These are phyloP conservation scores for Stagonosporopsis rhizophila DNA, from an alignment of 2,329 filamentous ascomycete genomes.

Conservation along the genomic window DNA sequence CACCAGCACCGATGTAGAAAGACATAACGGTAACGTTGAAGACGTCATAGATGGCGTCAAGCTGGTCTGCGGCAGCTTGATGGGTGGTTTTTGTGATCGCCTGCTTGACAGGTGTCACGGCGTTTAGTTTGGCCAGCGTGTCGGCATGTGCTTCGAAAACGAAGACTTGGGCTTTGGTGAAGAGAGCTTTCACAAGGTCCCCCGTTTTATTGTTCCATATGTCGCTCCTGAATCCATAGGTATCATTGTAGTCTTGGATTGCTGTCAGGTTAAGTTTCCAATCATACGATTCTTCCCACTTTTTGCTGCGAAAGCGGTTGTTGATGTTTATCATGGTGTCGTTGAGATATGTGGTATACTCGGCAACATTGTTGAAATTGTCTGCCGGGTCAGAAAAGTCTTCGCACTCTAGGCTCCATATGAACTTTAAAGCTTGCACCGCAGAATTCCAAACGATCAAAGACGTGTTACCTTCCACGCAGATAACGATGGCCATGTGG, in stretches of 20 bases:
- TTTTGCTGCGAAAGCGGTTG: slow-evolving; percentile 25
- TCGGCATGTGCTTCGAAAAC: slow-evolving; percentile 35
- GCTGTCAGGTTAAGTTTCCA: slow-evolving; percentile 34
- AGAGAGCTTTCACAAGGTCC: slow-evolving; percentile 22
- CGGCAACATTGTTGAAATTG: slow-evolving; percentile 19
- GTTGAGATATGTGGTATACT: slow-evolving; percentile 25
- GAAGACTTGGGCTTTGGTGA: slow-evolving; percentile 33
- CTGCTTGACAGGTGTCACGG: slow-evolving; percentile 20
- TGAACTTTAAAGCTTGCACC: slow-evolving; percentile 31
- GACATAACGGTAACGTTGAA: slow-evolving; percentile 36
- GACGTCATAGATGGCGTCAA: slow-evolving; percentile 29
- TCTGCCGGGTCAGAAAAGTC: slow-evolving; percentile 24
- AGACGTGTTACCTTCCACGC: slow-evolving; percentile 60
- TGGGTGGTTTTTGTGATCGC: background rate
- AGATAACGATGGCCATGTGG: slow-evolving; percentile 65
- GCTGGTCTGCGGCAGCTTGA: slow-evolving; percentile 1
- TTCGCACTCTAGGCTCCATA: slow-evolving; percentile 26
- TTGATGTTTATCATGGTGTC: slow-evolving; percentile 30
- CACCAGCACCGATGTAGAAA: slow-evolving; percentile 34
- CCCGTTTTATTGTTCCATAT: slow-evolving; percentile 33
- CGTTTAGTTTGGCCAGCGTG: slow-evolving; percentile 33
- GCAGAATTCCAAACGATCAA: slow-evolving; percentile 36
- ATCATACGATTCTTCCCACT: slow-evolving; percentile 30
- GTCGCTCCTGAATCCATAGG: slow-evolving; percentile 25
- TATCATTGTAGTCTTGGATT: slow-evolving; percentile 29